A percentile compares a stretch with the other conserved stretches of the same genome.
Evolutionary conservation across 331 rosid genomes (phyloP).

Genomic region (Phaseolus coccineus): DNA sequence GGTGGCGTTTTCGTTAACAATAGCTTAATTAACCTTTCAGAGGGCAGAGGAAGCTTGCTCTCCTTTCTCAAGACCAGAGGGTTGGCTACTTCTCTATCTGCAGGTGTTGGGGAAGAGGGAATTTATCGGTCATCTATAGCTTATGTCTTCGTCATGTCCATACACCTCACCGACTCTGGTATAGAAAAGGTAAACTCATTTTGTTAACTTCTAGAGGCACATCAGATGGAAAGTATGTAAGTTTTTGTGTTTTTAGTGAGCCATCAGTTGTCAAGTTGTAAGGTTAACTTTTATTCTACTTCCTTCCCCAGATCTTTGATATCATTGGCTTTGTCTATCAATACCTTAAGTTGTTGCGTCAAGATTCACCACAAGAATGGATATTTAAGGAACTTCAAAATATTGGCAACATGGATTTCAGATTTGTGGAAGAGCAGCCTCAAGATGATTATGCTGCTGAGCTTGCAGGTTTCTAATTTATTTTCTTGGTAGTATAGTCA

Average conservation of each 20-base stretch:
- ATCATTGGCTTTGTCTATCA: constrained; percentile 87
- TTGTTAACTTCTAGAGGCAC: constrained; percentile 22
- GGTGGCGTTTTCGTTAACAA: constrained; percentile 45
- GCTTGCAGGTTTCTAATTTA: constrained; percentile 75
- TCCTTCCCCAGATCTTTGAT: constrained; percentile 70
- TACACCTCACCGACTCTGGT: constrained; percentile 94
- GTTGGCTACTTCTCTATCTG: constrained; percentile 89
- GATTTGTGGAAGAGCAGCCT: constrained; percentile 96
- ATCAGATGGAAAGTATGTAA: constrained; percentile 39
- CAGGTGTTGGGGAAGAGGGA: constrained; percentile 94
- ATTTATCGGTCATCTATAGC: constrained; percentile 75
- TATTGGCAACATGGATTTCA: constrained; percentile 95
- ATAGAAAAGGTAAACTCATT: constrained; percentile 70
- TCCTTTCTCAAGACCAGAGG: constrained; percentile 82
- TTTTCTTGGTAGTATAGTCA: constrained; percentile 28
- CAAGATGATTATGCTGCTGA: constrained; percentile 98
- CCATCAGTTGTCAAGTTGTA: constrained; percentile 17
- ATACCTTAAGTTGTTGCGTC: constrained; percentile 75
- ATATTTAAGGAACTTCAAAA: constrained; percentile 92
- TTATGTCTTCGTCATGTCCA: constrained; percentile 81
- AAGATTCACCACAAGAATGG: constrained; percentile 91
- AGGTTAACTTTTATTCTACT: constrained; percentile 25
- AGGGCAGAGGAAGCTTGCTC: constrained; percentile 98
- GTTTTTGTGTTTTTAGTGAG: constrained; percentile 19
- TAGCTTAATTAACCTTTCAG: constrained; percentile 55